Evolutionary conservation across 805 yeast genomes (phyloP).

Genomic region (Hanseniaspora valbyensis): DNA sequence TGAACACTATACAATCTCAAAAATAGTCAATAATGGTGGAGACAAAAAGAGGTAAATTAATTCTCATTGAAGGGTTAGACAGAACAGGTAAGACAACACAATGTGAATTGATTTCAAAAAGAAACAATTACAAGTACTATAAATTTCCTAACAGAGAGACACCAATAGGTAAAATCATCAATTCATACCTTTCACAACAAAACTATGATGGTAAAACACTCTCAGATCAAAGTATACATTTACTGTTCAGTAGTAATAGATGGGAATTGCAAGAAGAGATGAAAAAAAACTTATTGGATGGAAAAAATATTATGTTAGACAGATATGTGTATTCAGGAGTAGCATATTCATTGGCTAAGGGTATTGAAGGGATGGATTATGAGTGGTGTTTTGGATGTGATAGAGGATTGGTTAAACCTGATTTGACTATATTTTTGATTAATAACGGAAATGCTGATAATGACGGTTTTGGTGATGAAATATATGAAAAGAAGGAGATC

Average conservation of each 20-base stretch:
- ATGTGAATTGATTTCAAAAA: slow-evolving; percentile 33
- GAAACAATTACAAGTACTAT: slow-evolving; percentile 36
- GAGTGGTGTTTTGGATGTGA: slow-evolving; percentile 81
- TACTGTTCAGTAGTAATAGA: slow-evolving; percentile 82
- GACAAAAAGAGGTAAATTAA: slow-evolving; percentile 52
- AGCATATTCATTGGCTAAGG: slow-evolving; percentile 81
- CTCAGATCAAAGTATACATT: slow-evolving; percentile 67
- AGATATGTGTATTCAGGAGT: slow-evolving; percentile 88
- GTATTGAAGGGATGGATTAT: slow-evolving; percentile 37
- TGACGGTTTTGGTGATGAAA: slow-evolving; percentile 85
- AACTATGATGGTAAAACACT: slow-evolving; percentile 36
- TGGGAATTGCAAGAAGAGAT: slow-evolving; percentile 68
- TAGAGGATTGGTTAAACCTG: slow-evolving; percentile 76
- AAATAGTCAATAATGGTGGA: too few species aligned
- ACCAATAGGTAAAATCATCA: slow-evolving; percentile 64
- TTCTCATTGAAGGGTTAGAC: slow-evolving; percentile 86
- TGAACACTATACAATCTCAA: too few species aligned
- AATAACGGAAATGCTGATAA: slow-evolving; percentile 39
- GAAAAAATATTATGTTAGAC: slow-evolving; percentile 60
- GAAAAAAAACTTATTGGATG: slow-evolving; percentile 35
- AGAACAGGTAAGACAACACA: slow-evolving; percentile 93
- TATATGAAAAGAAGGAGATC: slow-evolving; percentile 68
- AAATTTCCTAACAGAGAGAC: slow-evolving; percentile 89
- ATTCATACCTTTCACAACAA: slow-evolving; percentile 52
- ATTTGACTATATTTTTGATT: slow-evolving; percentile 65